phyloP scores from a whole-genome alignment of 768 basidiomycete genomes.

The Scleroderma citrinum region DNA sequence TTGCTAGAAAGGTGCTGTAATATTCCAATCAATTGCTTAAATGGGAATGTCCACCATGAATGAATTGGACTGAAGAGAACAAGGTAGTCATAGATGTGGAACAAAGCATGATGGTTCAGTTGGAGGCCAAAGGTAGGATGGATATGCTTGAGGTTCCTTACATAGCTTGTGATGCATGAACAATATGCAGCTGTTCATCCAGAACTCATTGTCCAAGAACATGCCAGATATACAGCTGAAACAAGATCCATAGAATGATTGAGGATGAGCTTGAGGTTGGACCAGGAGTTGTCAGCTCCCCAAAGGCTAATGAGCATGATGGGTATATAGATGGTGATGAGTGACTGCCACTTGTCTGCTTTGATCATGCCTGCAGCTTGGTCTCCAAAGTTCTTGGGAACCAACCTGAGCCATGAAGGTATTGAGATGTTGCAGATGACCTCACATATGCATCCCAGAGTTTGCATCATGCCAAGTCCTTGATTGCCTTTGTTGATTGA shows the following conservation, averaged over 20 bases:
- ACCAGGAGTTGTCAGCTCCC: slow-evolving; percentile 3
- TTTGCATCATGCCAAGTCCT: not conserved
- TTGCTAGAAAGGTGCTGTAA: slow-evolving; percentile 32
- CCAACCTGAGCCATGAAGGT: slow-evolving; percentile 13
- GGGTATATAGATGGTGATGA: slow-evolving; percentile 11
- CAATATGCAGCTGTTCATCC: slow-evolving; percentile 6
- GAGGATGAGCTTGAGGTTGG: slow-evolving; percentile 4
- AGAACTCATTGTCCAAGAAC: slow-evolving; percentile 8
- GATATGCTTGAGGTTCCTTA: slow-evolving; percentile 11
- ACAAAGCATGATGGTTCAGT: slow-evolving; percentile 27
- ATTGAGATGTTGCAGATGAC: slow-evolving; percentile 2
- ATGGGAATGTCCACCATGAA: slow-evolving; percentile 37
- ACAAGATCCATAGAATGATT: slow-evolving; percentile 27
- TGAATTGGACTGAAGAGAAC: slow-evolving; percentile 30
- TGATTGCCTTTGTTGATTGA: not conserved
- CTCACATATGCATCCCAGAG: not conserved
- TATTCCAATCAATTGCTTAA: slow-evolving; percentile 31
- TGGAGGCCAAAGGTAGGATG: slow-evolving; percentile 11
- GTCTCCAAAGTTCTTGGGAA: slow-evolving; percentile 15
- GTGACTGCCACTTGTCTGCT: slow-evolving; percentile 18
- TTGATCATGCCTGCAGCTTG: slow-evolving; percentile 9
- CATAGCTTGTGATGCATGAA: slow-evolving; percentile 10
- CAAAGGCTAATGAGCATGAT: slow-evolving; percentile 16
- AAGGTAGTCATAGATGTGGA: slow-evolving; percentile 29
- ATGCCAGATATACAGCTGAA: slow-evolving; percentile 15